Evolutionary conservation across 495 filamentous ascomycete species (phyloP), one percentile per base, ranked within the genome.

Genomic region (Aspergillus sparsus): DNA sequence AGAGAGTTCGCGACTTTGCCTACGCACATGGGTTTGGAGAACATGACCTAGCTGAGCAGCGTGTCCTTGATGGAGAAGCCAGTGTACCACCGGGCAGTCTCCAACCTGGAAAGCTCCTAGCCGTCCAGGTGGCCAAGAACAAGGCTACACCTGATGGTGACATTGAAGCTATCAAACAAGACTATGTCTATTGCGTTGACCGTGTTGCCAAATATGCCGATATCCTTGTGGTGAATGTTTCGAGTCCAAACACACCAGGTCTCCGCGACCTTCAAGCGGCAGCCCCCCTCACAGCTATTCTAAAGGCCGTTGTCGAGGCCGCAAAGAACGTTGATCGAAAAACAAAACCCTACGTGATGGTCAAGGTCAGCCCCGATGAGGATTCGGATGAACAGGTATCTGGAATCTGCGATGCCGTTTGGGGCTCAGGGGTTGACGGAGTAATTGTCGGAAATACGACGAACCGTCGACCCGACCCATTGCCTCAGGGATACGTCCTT

Each of bases 391-490:
- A 84, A 45, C 90, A 97, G 66, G 83, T 98, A 55, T 79, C 83
- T 21, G 94, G 92, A 4, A 96, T 97, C 49, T 93, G 91, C 62
- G 82, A 91, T 50, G 94, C 94, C 0, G 86, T 97, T 37, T 89
- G 86, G 82, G 80, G 81, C 42, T 87, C 89, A 45, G 92, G 92
- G 9, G 91, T 97, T 5, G 91, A 96, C 61, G 94, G 94, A 0
- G 87, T 98, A 5, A 96, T 98, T 65, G 93, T 98, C n/a, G 93
- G 92, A 0, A 98, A 98, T 74, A 98, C 94, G 0, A 98, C 94
- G 3, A 96, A 92, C 72, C 81, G 83, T 58, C 82, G 94, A 11
- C 84, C 88, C 2, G 85, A 83, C 4, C 73, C 89, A n/a, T 68
- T 90, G 8, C 85, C 90, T 12, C 68, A 80, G 36, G 87, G 85